Conservation (phyloP, 306 rosid species). For the Corylus americana region DNA sequence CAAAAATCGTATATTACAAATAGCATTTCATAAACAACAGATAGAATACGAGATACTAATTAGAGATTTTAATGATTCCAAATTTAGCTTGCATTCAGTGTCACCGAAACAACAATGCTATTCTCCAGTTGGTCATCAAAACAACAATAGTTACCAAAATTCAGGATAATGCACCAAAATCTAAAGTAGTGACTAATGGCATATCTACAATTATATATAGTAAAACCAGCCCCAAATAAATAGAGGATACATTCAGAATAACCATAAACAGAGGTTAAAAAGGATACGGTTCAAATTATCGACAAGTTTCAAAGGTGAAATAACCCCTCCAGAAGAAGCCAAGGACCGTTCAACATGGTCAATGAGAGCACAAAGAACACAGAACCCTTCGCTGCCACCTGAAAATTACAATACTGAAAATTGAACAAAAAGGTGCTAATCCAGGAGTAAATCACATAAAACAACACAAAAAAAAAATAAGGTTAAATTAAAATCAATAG, state of each 20-base stretch:
- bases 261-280: neutral
- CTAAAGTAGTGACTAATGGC: neutral
- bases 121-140: neutral
- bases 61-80: neutral
- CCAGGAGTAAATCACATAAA: neutral
- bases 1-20: neutral
- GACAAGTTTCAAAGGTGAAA: slow-evolving; percentile 60
- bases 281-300: slow-evolving; percentile 81
- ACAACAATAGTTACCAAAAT: neutral
- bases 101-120: neutral
- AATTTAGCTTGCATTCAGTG: neutral
- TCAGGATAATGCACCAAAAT: neutral
- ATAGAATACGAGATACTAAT: neutral
- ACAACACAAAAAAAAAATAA: neutral
- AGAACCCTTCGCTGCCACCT: slow-evolving; percentile 57
- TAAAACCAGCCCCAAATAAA: neutral
- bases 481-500: neutral
- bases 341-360: slow-evolving; percentile 53
- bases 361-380: slow-evolving; percentile 70
- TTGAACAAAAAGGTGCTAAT: neutral
- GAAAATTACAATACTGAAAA: slow-evolving; percentile 31
- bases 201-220: neutral
- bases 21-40: too few species aligned
- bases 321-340: slow-evolving; percentile 38
- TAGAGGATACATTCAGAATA: neutral